These are phyloP conservation scores for Eucalyptus polybractea DNA, from an alignment of 345 rosid species.

Conservation along the genomic window DNA sequence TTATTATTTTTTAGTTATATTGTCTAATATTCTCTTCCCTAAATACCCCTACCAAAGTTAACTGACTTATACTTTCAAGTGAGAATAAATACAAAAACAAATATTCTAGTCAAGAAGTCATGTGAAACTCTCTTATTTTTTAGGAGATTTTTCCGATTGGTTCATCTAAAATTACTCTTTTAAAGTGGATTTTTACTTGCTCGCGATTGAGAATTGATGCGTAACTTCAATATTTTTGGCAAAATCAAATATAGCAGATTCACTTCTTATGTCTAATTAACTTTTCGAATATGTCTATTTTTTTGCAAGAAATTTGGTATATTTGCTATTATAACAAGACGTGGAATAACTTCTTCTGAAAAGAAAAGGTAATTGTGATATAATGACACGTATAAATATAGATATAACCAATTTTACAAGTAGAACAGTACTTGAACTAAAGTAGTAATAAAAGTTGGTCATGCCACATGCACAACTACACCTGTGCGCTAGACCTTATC, in stretches of 20 bases:
- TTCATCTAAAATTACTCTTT: background rate
- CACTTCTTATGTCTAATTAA: background rate
- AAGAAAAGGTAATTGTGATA: background rate
- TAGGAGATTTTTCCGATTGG: background rate
- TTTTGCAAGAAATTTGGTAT: background rate
- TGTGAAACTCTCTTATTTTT: background rate
- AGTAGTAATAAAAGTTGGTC: background rate
- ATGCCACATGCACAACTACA: background rate
- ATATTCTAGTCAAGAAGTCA: background rate
- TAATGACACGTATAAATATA: background rate
- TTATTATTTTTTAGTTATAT: background rate
- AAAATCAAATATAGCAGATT: background rate
- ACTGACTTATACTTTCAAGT: background rate
- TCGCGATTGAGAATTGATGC: background rate
- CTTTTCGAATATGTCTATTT: background rate
- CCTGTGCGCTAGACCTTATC: background rate
- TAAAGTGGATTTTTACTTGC: background rate
- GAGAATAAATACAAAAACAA: background rate
- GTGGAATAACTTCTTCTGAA: background rate
- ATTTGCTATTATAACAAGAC: background rate
- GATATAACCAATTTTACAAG: background rate
- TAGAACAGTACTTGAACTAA: background rate
- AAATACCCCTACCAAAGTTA: background rate
- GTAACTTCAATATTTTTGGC: background rate
- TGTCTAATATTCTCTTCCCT: background rate